phyloP scores from a whole-genome alignment of 129 eudicot genomes.

The Glebionis coronaria region DNA sequence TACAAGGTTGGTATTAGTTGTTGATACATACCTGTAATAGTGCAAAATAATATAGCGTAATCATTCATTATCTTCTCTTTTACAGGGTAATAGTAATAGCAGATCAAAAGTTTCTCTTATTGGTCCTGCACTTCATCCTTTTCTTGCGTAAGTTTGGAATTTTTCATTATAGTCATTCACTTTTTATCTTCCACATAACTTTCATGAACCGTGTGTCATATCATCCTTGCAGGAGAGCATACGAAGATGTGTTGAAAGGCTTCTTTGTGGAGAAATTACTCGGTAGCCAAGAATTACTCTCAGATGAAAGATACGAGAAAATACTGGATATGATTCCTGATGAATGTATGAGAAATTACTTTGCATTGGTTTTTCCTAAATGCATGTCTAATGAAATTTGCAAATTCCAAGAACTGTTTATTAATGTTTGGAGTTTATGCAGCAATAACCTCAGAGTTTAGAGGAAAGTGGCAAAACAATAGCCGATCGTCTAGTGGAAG shows the following conservation, averaged over 20 bases:
- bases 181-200: neutral
- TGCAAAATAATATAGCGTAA: conserved; percentile 6
- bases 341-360: conserved; percentile 47
- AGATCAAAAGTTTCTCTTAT: conserved; percentile 53
- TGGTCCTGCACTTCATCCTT: conserved; percentile 69
- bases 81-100: conserved; percentile 75
- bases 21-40: neutral
- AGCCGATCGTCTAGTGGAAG: conserved; percentile 49
- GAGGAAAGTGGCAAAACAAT: conserved; percentile 75
- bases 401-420: conserved; percentile 14
- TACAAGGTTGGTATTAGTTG: conserved; percentile 55
- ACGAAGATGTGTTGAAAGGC: conserved; percentile 52
- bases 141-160: conserved; percentile 49
- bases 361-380: neutral
- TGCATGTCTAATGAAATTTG: neutral
- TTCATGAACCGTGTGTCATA: conserved; percentile 6
- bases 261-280: conserved; percentile 70
- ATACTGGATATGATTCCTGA: conserved; percentile 88
- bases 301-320: conserved; percentile 77
- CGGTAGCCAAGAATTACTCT: conserved; percentile 64
- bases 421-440: conserved; percentile 26
- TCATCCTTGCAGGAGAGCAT: conserved; percentile 70
- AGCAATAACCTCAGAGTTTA: conserved; percentile 69
- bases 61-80: neutral
- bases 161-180: neutral